Evolutionary conservation across 2,329 filamentous ascomycete species (phyloP).

Genomic region (Colletotrichum sp.): DNA sequence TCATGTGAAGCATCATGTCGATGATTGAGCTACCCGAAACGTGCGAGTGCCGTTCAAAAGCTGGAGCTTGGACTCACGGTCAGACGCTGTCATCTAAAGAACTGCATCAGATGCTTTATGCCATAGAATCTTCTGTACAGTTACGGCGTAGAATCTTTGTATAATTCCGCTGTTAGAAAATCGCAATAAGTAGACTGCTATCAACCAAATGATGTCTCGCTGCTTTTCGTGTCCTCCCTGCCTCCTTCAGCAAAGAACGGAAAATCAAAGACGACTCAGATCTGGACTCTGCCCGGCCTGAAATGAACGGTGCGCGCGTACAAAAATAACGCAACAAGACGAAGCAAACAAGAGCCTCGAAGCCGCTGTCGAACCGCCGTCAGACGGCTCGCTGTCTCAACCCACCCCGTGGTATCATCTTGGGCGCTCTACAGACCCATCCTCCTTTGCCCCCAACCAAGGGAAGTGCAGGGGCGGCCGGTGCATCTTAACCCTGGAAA

Average conservation of each 20-base stretch:
- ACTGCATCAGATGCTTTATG: background rate
- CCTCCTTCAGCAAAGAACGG: background rate
- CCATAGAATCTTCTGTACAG: background rate
- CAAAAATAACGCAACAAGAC: background rate
- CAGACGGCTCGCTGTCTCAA: background rate
- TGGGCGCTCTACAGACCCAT: background rate
- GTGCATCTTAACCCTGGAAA: conserved; percentile 26
- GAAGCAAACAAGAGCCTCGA: background rate
- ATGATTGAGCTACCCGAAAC: background rate
- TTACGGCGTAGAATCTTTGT: background rate
- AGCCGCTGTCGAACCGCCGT: background rate
- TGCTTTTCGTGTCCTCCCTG: background rate
- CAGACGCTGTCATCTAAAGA: background rate
- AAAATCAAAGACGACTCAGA: background rate
- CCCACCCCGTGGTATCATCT: conserved; percentile 15
- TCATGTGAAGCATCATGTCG: background rate
- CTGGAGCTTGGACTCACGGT: background rate
- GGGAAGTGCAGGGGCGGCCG: background rate
- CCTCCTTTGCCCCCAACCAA: background rate
- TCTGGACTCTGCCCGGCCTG: background rate
- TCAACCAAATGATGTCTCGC: background rate
- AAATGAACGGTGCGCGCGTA: background rate
- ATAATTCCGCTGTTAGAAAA: background rate
- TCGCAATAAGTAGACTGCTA: background rate
- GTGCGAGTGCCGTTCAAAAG: background rate